These are phyloP conservation scores for Suhomyces faveliae DNA, from an alignment of 805 yeast genomes.

Conservation along the genomic window DNA sequence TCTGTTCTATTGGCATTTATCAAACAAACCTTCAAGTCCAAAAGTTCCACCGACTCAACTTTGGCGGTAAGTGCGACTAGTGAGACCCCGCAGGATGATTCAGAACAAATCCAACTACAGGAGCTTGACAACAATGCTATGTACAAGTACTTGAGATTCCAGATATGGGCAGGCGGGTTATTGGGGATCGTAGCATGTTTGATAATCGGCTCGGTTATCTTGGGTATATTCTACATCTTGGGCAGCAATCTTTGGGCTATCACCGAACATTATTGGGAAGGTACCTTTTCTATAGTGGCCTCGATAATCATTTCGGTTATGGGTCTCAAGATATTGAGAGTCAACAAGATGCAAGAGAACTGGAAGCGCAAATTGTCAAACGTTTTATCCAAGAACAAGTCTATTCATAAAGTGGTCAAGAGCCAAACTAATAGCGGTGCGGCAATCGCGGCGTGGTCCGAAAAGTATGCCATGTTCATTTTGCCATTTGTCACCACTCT, in stretches of 20 bases:
- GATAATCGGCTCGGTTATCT: constrained; percentile 38
- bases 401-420: constrained; percentile 18
- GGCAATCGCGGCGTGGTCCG: constrained; percentile 24
- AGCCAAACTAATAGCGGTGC: constrained; percentile 5
- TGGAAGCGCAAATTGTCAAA: constrained; percentile 41
- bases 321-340: constrained; percentile 46
- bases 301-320: constrained; percentile 45
- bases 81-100: not conserved
- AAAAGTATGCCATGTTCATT: constrained; percentile 68
- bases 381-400: constrained; percentile 24
- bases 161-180: constrained; percentile 46
- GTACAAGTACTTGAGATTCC: constrained; percentile 28
- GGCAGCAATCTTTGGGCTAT: constrained; percentile 46
- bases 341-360: constrained; percentile 44
- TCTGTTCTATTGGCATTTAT: constrained; percentile 72
- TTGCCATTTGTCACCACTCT: constrained; percentile 83
- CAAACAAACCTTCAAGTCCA: constrained; percentile 48
- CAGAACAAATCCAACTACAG: not conserved
- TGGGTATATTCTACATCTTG: constrained; percentile 38
- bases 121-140: constrained; percentile 3
- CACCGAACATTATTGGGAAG: constrained; percentile 51
- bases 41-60: constrained; percentile 10
- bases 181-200: constrained; percentile 40
- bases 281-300: constrained; percentile 43
- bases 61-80: not conserved